Evolutionary conservation across 805 yeast species (phyloP).

Genomic region (Pichia phayaonensis): DNA sequence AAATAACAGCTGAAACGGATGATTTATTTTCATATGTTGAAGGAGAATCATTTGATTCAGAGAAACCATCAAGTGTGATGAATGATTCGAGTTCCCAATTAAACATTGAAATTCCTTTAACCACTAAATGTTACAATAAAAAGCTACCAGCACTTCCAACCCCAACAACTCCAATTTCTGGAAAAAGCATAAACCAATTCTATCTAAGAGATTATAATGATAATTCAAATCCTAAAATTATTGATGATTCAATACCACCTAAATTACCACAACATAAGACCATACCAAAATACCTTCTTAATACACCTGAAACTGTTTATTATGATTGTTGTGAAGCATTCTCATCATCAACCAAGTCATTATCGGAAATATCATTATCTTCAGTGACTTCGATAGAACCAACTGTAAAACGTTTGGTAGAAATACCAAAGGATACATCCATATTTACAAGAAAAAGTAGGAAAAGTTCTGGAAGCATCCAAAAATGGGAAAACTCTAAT

Average conservation of each 20-base stretch:
- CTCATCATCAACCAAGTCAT: background rate
- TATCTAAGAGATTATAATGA: slow-evolving; percentile 17
- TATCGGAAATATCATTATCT: background rate
- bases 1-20: background rate
- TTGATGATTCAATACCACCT: slow-evolving; percentile 5
- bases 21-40: background rate
- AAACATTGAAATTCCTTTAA: background rate
- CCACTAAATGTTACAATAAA: slow-evolving; percentile 1
- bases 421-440: slow-evolving; percentile 19
- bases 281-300: background rate
- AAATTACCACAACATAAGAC: slow-evolving; percentile 3
- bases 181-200: slow-evolving; percentile 11
- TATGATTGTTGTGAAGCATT: slow-evolving; percentile 3
- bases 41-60: background rate
- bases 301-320: background rate
- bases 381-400: background rate
- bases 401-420: background rate
- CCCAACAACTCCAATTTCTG: slow-evolving; percentile 4
- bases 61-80: slow-evolving; percentile 1
- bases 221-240: slow-evolving; percentile 1
- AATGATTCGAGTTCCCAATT: background rate
- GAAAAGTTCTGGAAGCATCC: slow-evolving; percentile 11
- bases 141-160: slow-evolving; percentile 19
- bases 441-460: slow-evolving; percentile 19
- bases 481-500: background rate